Conservation (phyloP, 2,329 filamentous ascomycete species). For the Microsporum ferrugineum region DNA sequence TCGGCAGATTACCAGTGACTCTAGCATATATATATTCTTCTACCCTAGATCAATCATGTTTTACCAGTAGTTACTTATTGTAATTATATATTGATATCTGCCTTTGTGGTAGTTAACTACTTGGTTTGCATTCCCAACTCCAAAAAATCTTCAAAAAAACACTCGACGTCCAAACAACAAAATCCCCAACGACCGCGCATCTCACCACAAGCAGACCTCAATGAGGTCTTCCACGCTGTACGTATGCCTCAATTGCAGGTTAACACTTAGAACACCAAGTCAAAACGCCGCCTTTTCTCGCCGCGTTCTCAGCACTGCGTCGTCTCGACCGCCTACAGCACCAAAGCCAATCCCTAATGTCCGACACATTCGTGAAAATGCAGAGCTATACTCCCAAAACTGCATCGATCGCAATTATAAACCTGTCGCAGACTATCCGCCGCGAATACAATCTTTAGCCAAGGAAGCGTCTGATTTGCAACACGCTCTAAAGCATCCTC, state of each 20-base stretch:
- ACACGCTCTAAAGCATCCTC: constrained; percentile 29
- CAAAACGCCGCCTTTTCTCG: constrained; percentile 6
- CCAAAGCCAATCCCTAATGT: constrained; percentile 72
- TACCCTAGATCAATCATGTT: no score
- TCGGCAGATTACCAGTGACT: no score
- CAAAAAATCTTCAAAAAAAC: not conserved
- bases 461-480: constrained; percentile 30
- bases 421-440: constrained; percentile 41
- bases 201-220: constrained; percentile 11
- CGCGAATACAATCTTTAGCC: constrained; percentile 38
- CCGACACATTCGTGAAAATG: constrained; percentile 80
- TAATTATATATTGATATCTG: no score
- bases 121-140: not conserved
- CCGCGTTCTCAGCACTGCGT: not conserved
- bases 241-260: constrained; percentile 12
- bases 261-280: constrained; percentile 1
- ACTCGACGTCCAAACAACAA: not conserved
- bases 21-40: no score
- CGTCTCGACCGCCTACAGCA: constrained; percentile 9
- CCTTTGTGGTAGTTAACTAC: not conserved
- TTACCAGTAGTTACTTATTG: no score
- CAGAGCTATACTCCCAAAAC: constrained; percentile 68
- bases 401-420: constrained; percentile 77
- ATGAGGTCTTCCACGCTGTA: constrained; percentile 20
- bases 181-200: not conserved